A percentile compares a stretch with the other conserved stretches of the same genome.
Evolutionary conservation across 2,329 filamentous ascomycete species (phyloP).

Genomic region (Colletotrichum sp.): DNA sequence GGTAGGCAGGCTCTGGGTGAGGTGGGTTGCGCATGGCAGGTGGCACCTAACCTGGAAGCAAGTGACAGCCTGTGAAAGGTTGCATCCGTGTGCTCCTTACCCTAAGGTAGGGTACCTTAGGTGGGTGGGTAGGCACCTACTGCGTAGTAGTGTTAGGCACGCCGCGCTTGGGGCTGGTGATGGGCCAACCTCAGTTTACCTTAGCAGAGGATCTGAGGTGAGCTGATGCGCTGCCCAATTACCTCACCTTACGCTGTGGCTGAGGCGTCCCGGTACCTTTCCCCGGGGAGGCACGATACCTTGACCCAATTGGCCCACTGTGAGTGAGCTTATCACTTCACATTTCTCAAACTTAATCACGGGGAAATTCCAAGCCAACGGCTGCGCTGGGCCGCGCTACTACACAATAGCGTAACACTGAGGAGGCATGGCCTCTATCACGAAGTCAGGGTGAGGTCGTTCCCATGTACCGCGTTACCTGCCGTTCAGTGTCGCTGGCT

Average conservation of each 20-base stretch:
- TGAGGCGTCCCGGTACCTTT: neutral
- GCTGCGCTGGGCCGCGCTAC: neutral
- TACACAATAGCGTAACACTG: neutral
- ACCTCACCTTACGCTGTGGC: neutral
- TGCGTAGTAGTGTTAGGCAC: neutral
- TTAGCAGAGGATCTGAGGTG: neutral
- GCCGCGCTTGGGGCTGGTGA: neutral
- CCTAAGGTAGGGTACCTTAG: neutral
- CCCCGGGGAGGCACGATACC: neutral
- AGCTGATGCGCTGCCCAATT: neutral
- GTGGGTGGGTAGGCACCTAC: neutral
- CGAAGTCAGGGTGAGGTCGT: neutral
- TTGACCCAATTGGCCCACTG: neutral
- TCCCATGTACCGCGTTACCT: neutral
- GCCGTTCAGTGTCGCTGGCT: neutral
- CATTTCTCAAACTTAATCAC: neutral
- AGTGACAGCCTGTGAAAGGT: neutral
- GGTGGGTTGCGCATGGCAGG: neutral
- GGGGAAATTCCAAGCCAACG: conserved; percentile 10
- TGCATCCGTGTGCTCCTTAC: neutral
- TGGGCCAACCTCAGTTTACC: neutral
- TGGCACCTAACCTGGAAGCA: neutral
- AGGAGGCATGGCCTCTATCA: neutral
- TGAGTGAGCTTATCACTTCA: neutral
- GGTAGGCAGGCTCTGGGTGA: neutral